Evolutionary conservation across 768 basidiomycete genomes (phyloP).

Genomic region (Calvatia gigantea): DNA sequence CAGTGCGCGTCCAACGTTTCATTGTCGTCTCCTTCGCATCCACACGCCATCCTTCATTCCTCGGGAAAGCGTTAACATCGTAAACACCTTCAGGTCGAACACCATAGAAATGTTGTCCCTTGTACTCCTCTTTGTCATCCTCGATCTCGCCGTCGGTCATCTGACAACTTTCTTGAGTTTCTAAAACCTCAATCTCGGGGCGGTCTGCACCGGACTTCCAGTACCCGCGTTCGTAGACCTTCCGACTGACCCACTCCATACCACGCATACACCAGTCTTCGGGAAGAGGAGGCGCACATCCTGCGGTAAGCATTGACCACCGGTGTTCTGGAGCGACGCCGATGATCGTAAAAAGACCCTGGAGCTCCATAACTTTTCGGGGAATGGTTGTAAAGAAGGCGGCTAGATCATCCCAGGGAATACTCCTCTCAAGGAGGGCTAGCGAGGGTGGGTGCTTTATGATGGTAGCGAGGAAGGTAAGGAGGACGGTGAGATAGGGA

Average conservation of each 20-base stretch:
- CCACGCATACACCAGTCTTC: slow-evolving; percentile 97
- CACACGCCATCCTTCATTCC: slow-evolving; percentile 8
- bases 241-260: slow-evolving; percentile 93
- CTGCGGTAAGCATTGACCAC: slow-evolving; percentile 66
- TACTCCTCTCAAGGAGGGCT: slow-evolving; percentile 61
- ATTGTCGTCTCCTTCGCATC: slow-evolving; percentile 17
- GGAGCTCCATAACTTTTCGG: slow-evolving; percentile 43
- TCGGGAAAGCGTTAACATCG: neutral
- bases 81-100: neutral
- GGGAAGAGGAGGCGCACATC: slow-evolving; percentile 67
- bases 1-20: slow-evolving; percentile 72
- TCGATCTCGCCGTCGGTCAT: slow-evolving; percentile 79
- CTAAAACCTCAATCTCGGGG: slow-evolving; percentile 78
- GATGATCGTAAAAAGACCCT: slow-evolving; percentile 32
- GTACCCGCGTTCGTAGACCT: slow-evolving; percentile 89
- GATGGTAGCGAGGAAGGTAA: slow-evolving; percentile 86
- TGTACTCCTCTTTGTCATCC: slow-evolving; percentile 59
- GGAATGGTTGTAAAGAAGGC: slow-evolving; percentile 60
- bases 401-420: slow-evolving; percentile 84
- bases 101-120: slow-evolving; percentile 6
- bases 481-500: slow-evolving; percentile 80
- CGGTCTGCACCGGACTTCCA: slow-evolving; percentile 82
- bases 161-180: slow-evolving; percentile 52
- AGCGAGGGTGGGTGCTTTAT: slow-evolving; percentile 62
- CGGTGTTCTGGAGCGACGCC: slow-evolving; percentile 36